Percentiles rank a stretch among this genome's conserved stretches.
phyloP scores from a whole-genome alignment of 192 early-diverging fungal species.

The Coemansia sp. region DNA sequence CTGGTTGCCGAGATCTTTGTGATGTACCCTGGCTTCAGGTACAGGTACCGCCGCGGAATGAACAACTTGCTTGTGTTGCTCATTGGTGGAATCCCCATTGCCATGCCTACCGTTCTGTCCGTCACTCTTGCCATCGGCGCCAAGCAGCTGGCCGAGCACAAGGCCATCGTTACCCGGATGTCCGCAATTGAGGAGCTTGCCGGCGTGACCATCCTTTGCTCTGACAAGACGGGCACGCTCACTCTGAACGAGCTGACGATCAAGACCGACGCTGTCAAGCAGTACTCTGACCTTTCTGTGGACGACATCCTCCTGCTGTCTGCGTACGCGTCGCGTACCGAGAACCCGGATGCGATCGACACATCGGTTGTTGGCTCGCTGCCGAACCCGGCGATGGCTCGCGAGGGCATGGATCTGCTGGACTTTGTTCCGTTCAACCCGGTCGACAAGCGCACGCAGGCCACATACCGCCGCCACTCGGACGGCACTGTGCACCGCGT shows the following conservation, averaged over 20 bases:
- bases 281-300: slow-evolving; percentile 62
- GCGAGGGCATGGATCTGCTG: slow-evolving; percentile 65
- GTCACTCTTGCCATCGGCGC: slow-evolving; percentile 80
- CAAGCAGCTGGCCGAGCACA: slow-evolving; percentile 78
- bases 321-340: slow-evolving; percentile 73
- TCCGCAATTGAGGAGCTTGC: slow-evolving; percentile 80
- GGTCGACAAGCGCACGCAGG: slow-evolving; percentile 75
- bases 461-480: slow-evolving; percentile 64
- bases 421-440: slow-evolving; percentile 76
- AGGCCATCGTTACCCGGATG: slow-evolving; percentile 79
- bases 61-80: slow-evolving; percentile 77
- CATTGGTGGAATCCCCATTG: slow-evolving; percentile 82
- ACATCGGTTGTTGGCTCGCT: slow-evolving; percentile 69
- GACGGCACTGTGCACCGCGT: slow-evolving; percentile 68
- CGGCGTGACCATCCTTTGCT: slow-evolving; percentile 83
- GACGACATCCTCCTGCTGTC: slow-evolving; percentile 67
- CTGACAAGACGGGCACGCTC: slow-evolving; percentile 95
- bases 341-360: slow-evolving; percentile 83
- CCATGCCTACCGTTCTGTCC: slow-evolving; percentile 77
- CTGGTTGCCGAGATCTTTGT: slow-evolving; percentile 68
- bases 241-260: slow-evolving; percentile 83
- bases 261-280: slow-evolving; percentile 66
- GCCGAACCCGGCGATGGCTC: slow-evolving; percentile 57
- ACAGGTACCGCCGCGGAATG: slow-evolving; percentile 73
- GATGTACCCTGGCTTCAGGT: slow-evolving; percentile 69